Percentiles rank a stretch among this genome's conserved stretches.
Conservation (phyloP, 345 rosid genomes). For the Brassica incana region DNA sequence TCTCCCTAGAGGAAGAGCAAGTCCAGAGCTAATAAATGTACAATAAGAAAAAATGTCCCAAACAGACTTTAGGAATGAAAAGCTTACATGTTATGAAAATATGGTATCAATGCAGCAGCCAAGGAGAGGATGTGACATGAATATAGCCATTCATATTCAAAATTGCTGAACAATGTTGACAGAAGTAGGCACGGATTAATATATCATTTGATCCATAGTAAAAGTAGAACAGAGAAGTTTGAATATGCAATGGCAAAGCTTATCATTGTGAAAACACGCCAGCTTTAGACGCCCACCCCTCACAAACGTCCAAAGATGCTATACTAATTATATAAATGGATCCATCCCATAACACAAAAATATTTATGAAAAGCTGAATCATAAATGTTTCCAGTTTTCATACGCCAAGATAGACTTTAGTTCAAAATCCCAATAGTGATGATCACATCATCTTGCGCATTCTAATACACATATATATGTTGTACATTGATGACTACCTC, state of each 20-base stretch:
- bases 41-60: neutral
- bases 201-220: slow-evolving; percentile 35
- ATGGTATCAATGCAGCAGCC: neutral
- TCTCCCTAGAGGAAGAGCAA: slow-evolving; percentile 45
- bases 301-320: neutral
- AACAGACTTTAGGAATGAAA: slow-evolving; percentile 20
- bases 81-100: neutral
- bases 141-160: neutral
- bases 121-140: neutral
- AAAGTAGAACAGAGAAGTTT: slow-evolving; percentile 38
- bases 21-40: slow-evolving; percentile 38
- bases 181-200: slow-evolving; percentile 24
- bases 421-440: neutral
- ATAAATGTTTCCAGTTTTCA: neutral
- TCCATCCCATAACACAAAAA: neutral
- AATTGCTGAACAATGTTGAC: slow-evolving; percentile 39
- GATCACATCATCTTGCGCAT: neutral
- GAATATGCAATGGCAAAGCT: slow-evolving; percentile 12
- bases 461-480: neutral
- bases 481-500: too few species aligned
- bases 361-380: neutral
- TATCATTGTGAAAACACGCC: neutral
- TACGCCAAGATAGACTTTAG: neutral
- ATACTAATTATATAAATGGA: neutral
- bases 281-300: neutral